These are phyloP conservation scores for Lagenidium giganteum DNA, from an alignment of 352 stramenopile genomes.

Conservation along the genomic window DNA sequence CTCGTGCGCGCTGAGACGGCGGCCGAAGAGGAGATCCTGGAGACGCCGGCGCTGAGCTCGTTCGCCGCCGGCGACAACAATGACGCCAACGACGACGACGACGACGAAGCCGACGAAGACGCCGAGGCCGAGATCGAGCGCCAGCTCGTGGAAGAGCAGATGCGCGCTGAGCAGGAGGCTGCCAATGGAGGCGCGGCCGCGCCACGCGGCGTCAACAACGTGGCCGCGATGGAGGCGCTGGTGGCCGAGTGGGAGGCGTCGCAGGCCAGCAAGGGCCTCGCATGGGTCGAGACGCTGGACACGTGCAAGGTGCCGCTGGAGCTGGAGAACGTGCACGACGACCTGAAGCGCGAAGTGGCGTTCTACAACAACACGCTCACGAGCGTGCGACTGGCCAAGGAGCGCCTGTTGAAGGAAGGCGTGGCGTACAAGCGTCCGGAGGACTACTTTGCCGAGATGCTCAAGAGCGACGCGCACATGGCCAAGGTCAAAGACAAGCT, in stretches of 20 bases:
- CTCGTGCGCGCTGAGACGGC: slow-evolving; percentile 69
- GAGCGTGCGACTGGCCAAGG: slow-evolving; percentile 65
- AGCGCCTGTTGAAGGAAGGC: slow-evolving; percentile 50
- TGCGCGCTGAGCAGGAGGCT: slow-evolving; percentile 33
- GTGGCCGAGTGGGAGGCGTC: slow-evolving; percentile 51
- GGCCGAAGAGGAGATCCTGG: slow-evolving; percentile 77
- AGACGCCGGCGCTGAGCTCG: slow-evolving; percentile 74
- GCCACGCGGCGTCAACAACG: slow-evolving; percentile 66
- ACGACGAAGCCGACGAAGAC: slow-evolving; percentile 39
- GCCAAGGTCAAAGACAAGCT: slow-evolving; percentile 97
- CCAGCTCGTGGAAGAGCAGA: slow-evolving; percentile 62
- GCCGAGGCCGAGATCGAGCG: slow-evolving; percentile 71
- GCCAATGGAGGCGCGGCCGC: slow-evolving; percentile 29
- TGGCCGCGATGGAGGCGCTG: slow-evolving; percentile 53
- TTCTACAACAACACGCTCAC: slow-evolving; percentile 96
- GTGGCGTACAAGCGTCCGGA: slow-evolving; percentile 93
- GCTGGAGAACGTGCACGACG: slow-evolving; percentile 79
- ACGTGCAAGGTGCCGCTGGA: slow-evolving; percentile 58
- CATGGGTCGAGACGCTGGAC: slow-evolving; percentile 81
- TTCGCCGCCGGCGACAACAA: slow-evolving; percentile 20
- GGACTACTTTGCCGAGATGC: slow-evolving; percentile 99
- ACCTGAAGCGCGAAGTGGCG: slow-evolving; percentile 89
- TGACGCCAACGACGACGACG: slow-evolving; percentile 35
- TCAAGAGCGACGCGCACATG: slow-evolving; percentile 98
- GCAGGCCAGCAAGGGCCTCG: slow-evolving; percentile 28